A percentile compares a stretch with the other conserved stretches of the same genome.
phyloP scores from a whole-genome alignment of 2,329 filamentous ascomycete genomes.

The Penicillium frequentans region DNA sequence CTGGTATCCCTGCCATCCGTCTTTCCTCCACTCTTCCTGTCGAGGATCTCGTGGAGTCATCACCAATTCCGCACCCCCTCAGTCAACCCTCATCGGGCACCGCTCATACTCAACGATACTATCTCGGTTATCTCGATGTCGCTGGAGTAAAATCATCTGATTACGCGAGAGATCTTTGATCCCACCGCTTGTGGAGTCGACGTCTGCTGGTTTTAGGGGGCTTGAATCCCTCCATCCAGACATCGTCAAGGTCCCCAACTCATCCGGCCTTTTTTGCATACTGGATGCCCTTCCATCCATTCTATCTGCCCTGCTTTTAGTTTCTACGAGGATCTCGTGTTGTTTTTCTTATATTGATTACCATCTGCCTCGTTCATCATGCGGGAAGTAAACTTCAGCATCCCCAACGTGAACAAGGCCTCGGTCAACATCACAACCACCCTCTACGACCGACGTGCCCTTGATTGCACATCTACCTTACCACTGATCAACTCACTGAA shows the following conservation, averaged over 20 bases:
- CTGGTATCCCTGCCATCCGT: background rate
- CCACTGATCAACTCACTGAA: slow-evolving; percentile 99
- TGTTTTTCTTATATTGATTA: background rate
- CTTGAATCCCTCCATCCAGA: slow-evolving; percentile 11
- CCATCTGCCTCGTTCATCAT: slow-evolving; percentile 60
- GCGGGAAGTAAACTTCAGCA: slow-evolving; percentile 99
- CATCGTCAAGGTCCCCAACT: slow-evolving; percentile 20
- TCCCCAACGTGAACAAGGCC: slow-evolving; percentile 98
- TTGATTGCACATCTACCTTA: slow-evolving; percentile 96
- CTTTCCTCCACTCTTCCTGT: background rate
- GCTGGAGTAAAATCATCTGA: slow-evolving; percentile 12
- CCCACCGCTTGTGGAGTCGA: slow-evolving; percentile 10
- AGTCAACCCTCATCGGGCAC: slow-evolving; percentile 9
- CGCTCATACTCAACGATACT: slow-evolving; percentile 1
- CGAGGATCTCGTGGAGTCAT: slow-evolving; percentile 10
- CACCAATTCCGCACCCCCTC: slow-evolving; percentile 9
- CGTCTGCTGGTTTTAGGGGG: slow-evolving; percentile 17
- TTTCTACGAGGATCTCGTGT: background rate
- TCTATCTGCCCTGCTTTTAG: background rate
- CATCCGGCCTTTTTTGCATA: slow-evolving; percentile 7
- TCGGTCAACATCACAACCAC: slow-evolving; percentile 98
- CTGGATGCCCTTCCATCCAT: slow-evolving; percentile 7
- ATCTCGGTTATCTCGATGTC: slow-evolving; percentile 18
- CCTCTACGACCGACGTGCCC: slow-evolving; percentile 92
- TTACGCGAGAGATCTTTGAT: slow-evolving; percentile 9